Evolutionary conservation across 1,284 basidiomycete genomes (phyloP), one percentile per base, ranked within the genome.

Genomic region (Pseudozyma tsukubaensis): DNA sequence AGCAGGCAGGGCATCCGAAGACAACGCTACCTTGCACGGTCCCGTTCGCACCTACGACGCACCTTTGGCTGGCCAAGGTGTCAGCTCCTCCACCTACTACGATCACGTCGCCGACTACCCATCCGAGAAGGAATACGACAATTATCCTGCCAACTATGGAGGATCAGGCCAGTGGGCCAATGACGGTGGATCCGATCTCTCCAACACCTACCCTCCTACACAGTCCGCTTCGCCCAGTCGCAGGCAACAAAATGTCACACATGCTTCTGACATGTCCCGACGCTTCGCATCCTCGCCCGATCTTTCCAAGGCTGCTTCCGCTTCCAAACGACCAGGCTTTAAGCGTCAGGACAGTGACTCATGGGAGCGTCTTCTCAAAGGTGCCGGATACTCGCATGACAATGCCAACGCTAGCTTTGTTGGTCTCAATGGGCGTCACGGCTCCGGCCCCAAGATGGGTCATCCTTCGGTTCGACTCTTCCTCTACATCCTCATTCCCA

Each of bases 291-390:
- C 50, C 8, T 54, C 39, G n/a, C 42, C 53, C 10, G 35, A 56
- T 40, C 65, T 65, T n/a, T 50, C 29, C 12, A 51, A 58, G 11
- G 29, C 43, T 18, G 44, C 56, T n/a, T 10, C 67, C 12, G 32
- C 48, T 35, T 40, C 43, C 35, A 60, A 62, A 37, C 59, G 67
- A 19, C 72, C 72, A 6, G 52, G 37, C 43, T 59, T 48, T 37
- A 50, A 57, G 43, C 59, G 72, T 9, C 62, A 75, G 47, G 72
- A 75, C 50, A 75, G 72, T 50, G 72, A 75, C 56, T 75, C 72
- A 1, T 75, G 72, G 72, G 72, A 70, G 43, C 62, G 72, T 18
- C 55, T 75, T 9, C 67, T 75, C 50, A 70, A 75, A 39, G 72
- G 72, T 13, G 72, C 67, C 3, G 72, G 72, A 55, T 75, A 75